phyloP scores from a whole-genome alignment of 164 flowering plant species.

The Macadamia tetraphylla region DNA sequence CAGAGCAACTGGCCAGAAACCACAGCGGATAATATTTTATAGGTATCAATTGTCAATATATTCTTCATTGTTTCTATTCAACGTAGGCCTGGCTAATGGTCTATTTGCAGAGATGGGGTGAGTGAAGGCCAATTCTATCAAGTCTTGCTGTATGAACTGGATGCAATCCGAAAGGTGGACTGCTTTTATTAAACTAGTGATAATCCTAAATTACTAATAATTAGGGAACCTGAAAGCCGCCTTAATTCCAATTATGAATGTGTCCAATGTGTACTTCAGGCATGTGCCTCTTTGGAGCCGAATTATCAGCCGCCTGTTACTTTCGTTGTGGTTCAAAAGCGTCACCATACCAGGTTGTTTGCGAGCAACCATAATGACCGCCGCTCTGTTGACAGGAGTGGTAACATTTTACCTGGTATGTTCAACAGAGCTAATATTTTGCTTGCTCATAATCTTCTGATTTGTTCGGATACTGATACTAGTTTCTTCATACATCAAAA shows the following conservation, averaged over 20 bases:
- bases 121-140: constrained; percentile 92
- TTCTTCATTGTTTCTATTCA: not conserved
- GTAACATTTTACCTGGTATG: constrained; percentile 55
- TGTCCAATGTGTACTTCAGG: constrained; percentile 19
- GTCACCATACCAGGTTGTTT: constrained; percentile 62
- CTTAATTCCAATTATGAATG: not conserved
- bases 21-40: constrained; percentile 90
- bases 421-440: not conserved
- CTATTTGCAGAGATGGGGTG: constrained; percentile 69
- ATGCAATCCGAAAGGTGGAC: constrained; percentile 80
- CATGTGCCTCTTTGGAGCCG: constrained; percentile 55
- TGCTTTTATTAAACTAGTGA: too few relatives aligned
- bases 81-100: not conserved
- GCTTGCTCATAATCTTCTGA: not conserved
- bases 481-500: too few relatives aligned
- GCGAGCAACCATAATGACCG: constrained; percentile 37
- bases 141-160: constrained; percentile 74
- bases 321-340: constrained; percentile 61
- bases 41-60: constrained; percentile 30
- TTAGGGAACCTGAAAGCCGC: too few relatives aligned
- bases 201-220: too few relatives aligned
- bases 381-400: constrained; percentile 42
- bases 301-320: constrained; percentile 59
- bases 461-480: too few relatives aligned
- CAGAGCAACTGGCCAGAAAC: constrained; percentile 85